phyloP scores from a whole-genome alignment of 176 grass and related monocot genomes.

The maize (Zea mays) region Zm-B73-REFERENCE-NAM-5.0 NC_050101.1:144750501-144751000 shows the following conservation, averaged over 20 bases:
- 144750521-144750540: not conserved
- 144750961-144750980: too few species aligned
- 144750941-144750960: not conserved
- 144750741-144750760: not conserved
- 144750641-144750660: slow-evolving; percentile 14
- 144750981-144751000: too few species aligned
- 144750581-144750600: not conserved
- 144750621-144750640: slow-evolving; percentile 18
- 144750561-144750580: too few species aligned
- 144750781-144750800: not conserved
- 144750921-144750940: not conserved
- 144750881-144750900: not conserved
- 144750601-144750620: slow-evolving; percentile 35
- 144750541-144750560: not conserved
- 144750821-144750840: slow-evolving; percentile 21
- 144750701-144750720: not conserved
- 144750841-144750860: slow-evolving; percentile 19
- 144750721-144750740: slow-evolving; percentile 31
- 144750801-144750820: not conserved
- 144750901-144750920: not conserved
- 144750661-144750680: not conserved
- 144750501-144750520: too few species aligned
- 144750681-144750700: not conserved
- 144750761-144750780: not conserved
- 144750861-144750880: not conserved